Evolutionary conservation across 495 filamentous ascomycete genomes (phyloP).

Genomic region (Aspergillus campestris): DNA sequence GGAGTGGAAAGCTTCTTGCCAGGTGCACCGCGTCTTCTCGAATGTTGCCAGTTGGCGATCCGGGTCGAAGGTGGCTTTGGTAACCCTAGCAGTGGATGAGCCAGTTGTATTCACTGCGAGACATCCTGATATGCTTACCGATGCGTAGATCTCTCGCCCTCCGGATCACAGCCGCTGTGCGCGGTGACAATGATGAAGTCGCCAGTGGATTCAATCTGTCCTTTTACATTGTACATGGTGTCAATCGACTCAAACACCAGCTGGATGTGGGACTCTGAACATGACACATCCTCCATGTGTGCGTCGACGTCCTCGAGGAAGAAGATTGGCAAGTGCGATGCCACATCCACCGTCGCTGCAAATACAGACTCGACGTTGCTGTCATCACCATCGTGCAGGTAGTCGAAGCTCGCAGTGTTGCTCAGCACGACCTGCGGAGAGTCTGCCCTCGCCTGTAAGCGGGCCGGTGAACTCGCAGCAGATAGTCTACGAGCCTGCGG

Average conservation of each 20-base stretch:
- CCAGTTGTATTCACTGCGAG: not conserved
- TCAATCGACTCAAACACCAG: slow-evolving; percentile 8
- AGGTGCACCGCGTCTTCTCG: not conserved
- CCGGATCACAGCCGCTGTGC: slow-evolving; percentile 18
- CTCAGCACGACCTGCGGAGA: not conserved
- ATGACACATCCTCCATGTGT: slow-evolving; percentile 12
- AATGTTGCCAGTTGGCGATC: not conserved
- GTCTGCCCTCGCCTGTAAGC: not conserved
- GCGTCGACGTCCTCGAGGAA: slow-evolving; percentile 19
- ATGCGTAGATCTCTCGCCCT: slow-evolving; percentile 19
- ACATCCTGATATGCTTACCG: slow-evolving; percentile 6
- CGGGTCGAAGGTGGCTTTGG: not conserved
- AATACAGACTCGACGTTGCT: slow-evolving; percentile 1
- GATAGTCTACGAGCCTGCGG: slow-evolving; percentile 1
- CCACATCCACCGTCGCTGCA: slow-evolving; percentile 6
- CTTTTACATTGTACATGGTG: not conserved
- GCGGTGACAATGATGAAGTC: slow-evolving; percentile 21
- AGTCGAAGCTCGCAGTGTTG: slow-evolving; percentile 4
- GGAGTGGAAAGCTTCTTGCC: slow-evolving; percentile 5
- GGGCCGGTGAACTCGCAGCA: slow-evolving; percentile 3
- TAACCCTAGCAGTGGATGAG: slow-evolving; percentile 1
- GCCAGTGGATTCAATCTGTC: not conserved
- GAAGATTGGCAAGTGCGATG: slow-evolving; percentile 16
- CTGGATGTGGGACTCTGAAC: slow-evolving; percentile 8
- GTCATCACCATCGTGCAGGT: not conserved